A percentile compares a stretch with the other conserved stretches of the same genome.
Conservation (phyloP, 2,329 filamentous ascomycete species). For the Fusarium proliferatum region DNA sequence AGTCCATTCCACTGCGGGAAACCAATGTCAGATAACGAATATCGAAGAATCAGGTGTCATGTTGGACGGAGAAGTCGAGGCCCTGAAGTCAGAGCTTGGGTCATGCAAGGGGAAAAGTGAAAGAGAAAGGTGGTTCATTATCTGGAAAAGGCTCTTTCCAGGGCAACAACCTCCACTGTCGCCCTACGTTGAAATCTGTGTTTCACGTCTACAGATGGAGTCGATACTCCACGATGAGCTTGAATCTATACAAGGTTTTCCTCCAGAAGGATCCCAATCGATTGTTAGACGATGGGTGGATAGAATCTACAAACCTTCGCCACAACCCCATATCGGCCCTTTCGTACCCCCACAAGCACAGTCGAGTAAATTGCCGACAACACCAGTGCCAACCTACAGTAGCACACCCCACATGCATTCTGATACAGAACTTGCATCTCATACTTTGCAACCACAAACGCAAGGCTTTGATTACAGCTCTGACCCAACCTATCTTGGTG, state of each 20-base stretch:
- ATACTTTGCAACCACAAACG: not conserved
- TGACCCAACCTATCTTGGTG: no score
- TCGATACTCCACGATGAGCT: rapidly evolving
- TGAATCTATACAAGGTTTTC: not conserved
- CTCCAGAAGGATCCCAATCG: no score
- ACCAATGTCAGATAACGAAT: no score
- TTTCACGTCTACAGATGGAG: not conserved
- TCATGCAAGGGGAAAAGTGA: no score
- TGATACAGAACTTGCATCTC: rapidly evolving
- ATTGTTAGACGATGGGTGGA: not conserved
- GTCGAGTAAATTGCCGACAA: rapidly evolving
- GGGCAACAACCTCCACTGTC: not conserved
- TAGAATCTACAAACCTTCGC: not conserved
- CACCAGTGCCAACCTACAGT: rapidly evolving
- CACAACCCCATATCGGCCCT: rapidly evolving
- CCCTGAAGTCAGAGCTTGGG: no score
- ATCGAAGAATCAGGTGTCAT: no score
- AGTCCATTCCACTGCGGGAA: no score
- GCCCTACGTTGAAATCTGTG: not conserved
- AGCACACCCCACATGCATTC: rapidly evolving
- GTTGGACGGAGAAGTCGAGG: no score
- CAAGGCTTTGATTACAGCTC: not conserved
- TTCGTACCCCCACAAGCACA: not conserved
- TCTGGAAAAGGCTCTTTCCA: not conserved
- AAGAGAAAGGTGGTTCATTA: no score